Conservation (phyloP, 805 yeast species). For the Gaillardinia entomophila region DNA sequence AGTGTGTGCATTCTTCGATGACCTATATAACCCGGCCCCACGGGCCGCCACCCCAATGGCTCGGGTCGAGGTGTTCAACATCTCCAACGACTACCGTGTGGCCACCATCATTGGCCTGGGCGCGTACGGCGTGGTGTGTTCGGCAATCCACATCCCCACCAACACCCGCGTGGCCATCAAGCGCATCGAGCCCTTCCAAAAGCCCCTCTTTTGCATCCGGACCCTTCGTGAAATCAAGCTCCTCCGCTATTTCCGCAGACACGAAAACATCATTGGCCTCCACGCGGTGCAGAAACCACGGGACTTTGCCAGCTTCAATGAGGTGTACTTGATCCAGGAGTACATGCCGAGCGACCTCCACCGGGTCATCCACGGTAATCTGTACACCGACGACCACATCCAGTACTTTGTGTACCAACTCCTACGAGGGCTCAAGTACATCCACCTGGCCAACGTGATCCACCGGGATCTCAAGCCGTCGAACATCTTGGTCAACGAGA, state of each 20-base stretch:
- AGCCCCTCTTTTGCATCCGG: conserved; percentile 59
- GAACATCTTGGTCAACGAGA: conserved; percentile 58
- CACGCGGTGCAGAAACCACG: conserved; percentile 62
- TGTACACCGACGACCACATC: conserved; percentile 58
- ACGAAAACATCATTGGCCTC: conserved; percentile 66
- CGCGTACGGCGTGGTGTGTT: conserved; percentile 74
- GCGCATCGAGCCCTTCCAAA: conserved; percentile 66
- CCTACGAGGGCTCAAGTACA: conserved; percentile 60
- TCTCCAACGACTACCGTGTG: conserved; percentile 57
- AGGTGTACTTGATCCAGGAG: conserved; percentile 73
- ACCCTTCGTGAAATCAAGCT: conserved; percentile 68
- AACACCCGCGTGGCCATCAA: conserved; percentile 68
- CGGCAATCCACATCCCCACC: conserved; percentile 59
- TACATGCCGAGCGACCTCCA: conserved; percentile 73
- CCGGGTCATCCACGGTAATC: conserved; percentile 51
- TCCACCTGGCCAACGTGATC: conserved; percentile 68
- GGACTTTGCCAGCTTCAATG: conserved; percentile 54
- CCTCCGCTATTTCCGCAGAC: conserved; percentile 56
- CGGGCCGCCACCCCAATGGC: no score
- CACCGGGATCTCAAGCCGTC: conserved; percentile 78
- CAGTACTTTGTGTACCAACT: conserved; percentile 69
- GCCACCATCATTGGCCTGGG: conserved; percentile 69
- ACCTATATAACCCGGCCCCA: no score
- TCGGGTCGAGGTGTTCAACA: conserved; percentile 64
- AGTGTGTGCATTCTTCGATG: no score